Evolutionary conservation across 75 land plant species (phyloP), one percentile per base, ranked within the genome.

Genomic region (Adiantum capillusveneris): DNA sequence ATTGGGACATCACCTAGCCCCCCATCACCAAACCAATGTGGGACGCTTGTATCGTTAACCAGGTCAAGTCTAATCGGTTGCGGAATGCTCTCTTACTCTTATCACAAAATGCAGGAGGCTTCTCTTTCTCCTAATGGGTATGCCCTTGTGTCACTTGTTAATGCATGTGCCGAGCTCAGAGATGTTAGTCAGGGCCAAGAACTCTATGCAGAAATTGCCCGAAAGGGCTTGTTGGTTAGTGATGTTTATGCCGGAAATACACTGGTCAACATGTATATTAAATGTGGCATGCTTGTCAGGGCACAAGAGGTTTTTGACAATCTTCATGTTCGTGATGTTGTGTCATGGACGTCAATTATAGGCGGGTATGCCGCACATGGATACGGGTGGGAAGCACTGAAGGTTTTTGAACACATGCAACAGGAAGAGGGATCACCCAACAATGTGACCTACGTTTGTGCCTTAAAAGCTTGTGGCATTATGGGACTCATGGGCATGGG

Each of bases 361-460:
- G 11, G 21, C 0, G 65, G 65, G 2, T 64, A 20, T 64, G 25
- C 28, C 25, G 3, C 41, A 54, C 59, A 64, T 34, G 56, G 34
- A 31, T 36, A 36, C 24, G 58, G 36, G 16, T 39, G 6, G 21
- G 34, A 55, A 24, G 83, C 83, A 19, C 11, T 81, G 0, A 24
- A 44, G 46, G 16, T 72, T 11, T 72, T 53, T 51, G 58, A 65
- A 21, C 56, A 25, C 18, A 67, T 80, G 57, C 70, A 61, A 30
- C 36, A 6, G 25, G 56, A 34, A 2, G 74, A 53, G 17, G 31
- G 66, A 5, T 44, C 50, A 0, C 75, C 79, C 6, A 67, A 71
- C 25, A 41, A 65, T 0, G 71, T 69, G 34, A 66, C 85, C 0
- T 67, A 73, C 19, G 68, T 74, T 14, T 75, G 65, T 22, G 72